phyloP scores from a whole-genome alignment of 2,329 filamentous ascomycete genomes.

The Neonectria coccinea region DNA sequence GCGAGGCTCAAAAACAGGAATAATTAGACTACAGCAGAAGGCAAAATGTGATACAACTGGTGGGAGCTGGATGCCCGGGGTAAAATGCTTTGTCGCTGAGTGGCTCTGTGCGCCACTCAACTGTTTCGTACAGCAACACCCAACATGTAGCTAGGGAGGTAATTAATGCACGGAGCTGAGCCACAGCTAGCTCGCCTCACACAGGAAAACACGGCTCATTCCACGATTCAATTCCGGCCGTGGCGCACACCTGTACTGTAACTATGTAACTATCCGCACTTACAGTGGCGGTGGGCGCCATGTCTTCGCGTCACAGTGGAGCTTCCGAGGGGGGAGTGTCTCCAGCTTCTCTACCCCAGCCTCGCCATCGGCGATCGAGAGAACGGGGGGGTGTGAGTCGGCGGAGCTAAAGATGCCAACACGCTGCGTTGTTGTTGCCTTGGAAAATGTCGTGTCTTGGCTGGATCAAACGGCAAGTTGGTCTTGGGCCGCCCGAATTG shows the following conservation, averaged over 20 bases:
- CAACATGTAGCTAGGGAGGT: too few relatives aligned
- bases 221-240: not conserved
- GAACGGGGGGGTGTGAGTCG: not conserved
- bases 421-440: not conserved
- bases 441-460: not conserved
- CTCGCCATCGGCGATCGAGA: not conserved
- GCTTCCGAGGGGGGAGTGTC: not conserved
- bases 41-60: not conserved
- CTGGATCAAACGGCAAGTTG: not conserved
- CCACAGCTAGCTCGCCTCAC: not conserved
- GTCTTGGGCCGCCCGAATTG: not conserved
- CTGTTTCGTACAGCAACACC: too few relatives aligned
- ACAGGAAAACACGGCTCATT: not conserved
- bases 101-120: not conserved
- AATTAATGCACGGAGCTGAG: not conserved
- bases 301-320: not conserved
- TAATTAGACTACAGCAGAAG: not conserved
- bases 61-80: not conserved
- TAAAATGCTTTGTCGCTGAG: too few relatives aligned
- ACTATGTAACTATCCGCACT: too few relatives aligned
- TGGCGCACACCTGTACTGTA: not conserved
- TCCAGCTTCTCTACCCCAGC: not conserved
- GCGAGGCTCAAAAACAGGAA: not conserved
- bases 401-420: not conserved
- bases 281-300: not conserved